Evolutionary conservation across 2,329 filamentous ascomycete species (phyloP).

Genomic region (Ophiocordyceps camponoti-leonardi): DNA sequence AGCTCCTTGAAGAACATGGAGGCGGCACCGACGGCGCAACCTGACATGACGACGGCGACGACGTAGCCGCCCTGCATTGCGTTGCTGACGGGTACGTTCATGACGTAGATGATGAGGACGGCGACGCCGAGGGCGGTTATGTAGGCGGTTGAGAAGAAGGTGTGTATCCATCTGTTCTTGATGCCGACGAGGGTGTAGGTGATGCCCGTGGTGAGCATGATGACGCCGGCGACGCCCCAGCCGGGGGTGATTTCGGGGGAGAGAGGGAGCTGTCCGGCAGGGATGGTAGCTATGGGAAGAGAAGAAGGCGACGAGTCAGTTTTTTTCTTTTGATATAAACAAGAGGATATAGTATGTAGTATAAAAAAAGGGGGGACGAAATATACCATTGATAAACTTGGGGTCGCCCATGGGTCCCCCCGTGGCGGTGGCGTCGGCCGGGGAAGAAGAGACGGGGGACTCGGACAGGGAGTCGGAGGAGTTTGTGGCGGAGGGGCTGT

Average conservation of each 20-base stretch:
- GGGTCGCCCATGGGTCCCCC: conserved; percentile 8
- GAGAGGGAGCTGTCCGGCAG: conserved; percentile 46
- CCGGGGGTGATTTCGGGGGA: conserved; percentile 62
- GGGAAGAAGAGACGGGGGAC: neutral
- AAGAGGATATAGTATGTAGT: too few relatives aligned
- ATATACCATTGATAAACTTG: conserved; percentile 17
- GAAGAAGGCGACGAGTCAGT: neutral
- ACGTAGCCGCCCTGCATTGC: conserved; percentile 77
- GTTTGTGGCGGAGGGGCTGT: neutral
- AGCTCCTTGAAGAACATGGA: conserved; percentile 70
- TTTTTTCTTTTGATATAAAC: too few relatives aligned
- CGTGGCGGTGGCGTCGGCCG: conserved; percentile 3
- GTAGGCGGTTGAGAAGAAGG: conserved; percentile 65
- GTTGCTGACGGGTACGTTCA: conserved; percentile 58
- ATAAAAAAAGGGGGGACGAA: neutral
- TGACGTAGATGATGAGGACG: conserved; percentile 77
- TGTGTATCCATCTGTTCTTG: conserved; percentile 63
- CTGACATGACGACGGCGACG: conserved; percentile 58
- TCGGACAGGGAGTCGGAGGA: neutral
- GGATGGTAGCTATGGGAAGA: conserved; percentile 23
- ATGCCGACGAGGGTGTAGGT: conserved; percentile 64
- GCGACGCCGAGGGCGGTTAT: conserved; percentile 56
- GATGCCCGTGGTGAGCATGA: conserved; percentile 58
- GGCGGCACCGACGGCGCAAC: conserved; percentile 53
- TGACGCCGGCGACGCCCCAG: conserved; percentile 58